Base-by-base conservation (phyloP, 371 early-diverging fungal genomes). In the Mortierella sp. region DNA sequence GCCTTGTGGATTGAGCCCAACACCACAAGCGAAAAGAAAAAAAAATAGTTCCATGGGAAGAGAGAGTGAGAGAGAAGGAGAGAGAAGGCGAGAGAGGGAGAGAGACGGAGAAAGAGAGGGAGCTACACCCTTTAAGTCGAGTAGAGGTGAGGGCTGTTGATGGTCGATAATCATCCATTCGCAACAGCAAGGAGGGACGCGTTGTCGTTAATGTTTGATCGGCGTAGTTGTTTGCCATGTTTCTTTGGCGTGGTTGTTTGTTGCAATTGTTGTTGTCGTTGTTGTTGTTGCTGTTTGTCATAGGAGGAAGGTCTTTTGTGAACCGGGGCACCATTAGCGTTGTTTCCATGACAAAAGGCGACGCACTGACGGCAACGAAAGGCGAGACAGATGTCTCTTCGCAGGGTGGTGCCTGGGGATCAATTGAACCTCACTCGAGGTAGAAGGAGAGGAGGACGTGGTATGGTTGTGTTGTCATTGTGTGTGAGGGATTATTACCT, bases 401-500 rank as follows among this genome's bases (percentile, higher is more conserved):
- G 7, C 21, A 7, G 21, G 18, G 1, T 2, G 35, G 65, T 38
- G 35, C 65, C 65, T 65, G 65, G 41, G 41, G 60, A 60, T 60
- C 60, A 60, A 60, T 27, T 60, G 38, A 60, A 32, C 18, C 38
- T 65, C 65, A 18, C 24, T 32, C 38, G 32, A 21, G 21, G 10
- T 35, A 21, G 0, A 3, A 1, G 24, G 16, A 32, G 29, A 29
- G 29, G 29, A 29, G 29, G 6, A 12, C 11, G 29, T 3, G 27
- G 8, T 0, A 12, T 11, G 32, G 16, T 16, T 5, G 14, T 2
- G 18, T 32, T 35, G 4, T 1, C 21, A 18, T 41, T 41, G 41
- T 41, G 41, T 10, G 65, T 65, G 35, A 27, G 35, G 27, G 41
- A 11, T 35, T 16, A 7, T 71, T 81, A 81, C 81, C 81, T 76